Evolutionary conservation across 1,139 yeast genomes (phyloP).

Genomic region (Geotrichum restrictum): DNA sequence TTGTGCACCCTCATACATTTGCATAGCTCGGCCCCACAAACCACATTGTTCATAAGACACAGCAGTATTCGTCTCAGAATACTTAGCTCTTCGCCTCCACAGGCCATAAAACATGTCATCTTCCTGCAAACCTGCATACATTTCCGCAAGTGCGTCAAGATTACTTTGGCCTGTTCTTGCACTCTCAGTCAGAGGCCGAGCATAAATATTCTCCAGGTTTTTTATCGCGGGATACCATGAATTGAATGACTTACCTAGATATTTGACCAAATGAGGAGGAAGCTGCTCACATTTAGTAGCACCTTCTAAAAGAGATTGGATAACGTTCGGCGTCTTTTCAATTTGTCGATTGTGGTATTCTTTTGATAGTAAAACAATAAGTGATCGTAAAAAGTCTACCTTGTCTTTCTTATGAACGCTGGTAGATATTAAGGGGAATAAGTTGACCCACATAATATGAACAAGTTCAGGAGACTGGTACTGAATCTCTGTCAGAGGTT

Average conservation of each 20-base stretch:
- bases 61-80: constrained; percentile 87
- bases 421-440: constrained; percentile 76
- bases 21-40: constrained; percentile 90
- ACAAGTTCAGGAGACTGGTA: constrained; percentile 78
- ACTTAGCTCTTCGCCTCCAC: constrained; percentile 95
- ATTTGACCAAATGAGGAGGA: constrained; percentile 94
- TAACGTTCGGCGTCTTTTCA: constrained; percentile 80
- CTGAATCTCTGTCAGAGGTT: constrained; percentile 75
- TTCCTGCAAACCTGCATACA: constrained; percentile 84
- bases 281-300: constrained; percentile 54
- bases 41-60: constrained; percentile 93
- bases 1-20: constrained; percentile 94
- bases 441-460: constrained; percentile 75
- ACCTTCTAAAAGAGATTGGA: constrained; percentile 79
- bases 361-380: constrained; percentile 75
- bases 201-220: constrained; percentile 71
- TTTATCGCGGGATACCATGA: constrained; percentile 91
- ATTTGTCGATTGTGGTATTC: constrained; percentile 90
- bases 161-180: constrained; percentile 78
- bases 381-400: constrained; percentile 73
- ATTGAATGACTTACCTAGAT: constrained; percentile 79
- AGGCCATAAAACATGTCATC: constrained; percentile 96
- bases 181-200: constrained; percentile 61
- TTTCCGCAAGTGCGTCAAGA: constrained; percentile 84
- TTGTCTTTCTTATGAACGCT: constrained; percentile 75